Conservation (phyloP, 768 basidiomycete genomes). For the Lentinula guzmanii region DNA sequence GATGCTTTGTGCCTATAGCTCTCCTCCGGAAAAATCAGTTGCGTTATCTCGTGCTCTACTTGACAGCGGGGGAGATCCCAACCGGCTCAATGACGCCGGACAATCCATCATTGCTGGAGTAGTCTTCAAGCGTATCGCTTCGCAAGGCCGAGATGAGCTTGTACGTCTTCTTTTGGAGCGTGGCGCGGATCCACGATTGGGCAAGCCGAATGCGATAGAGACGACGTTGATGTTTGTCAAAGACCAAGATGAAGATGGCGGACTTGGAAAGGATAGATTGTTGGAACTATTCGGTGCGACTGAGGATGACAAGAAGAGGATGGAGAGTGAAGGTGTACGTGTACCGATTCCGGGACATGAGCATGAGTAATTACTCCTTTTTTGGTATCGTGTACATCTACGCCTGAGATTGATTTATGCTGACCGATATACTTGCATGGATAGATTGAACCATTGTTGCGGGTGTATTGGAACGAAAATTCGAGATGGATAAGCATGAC, state of each 20-base stretch:
- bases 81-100: slow-evolving; percentile 62
- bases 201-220: slow-evolving; percentile 64
- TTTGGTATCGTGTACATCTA: neutral
- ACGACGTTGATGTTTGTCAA: slow-evolving; percentile 56
- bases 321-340: slow-evolving; percentile 6
- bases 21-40: slow-evolving; percentile 42
- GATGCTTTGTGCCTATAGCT: slow-evolving; percentile 67
- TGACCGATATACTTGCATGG: too few species aligned
- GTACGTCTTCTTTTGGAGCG: slow-evolving; percentile 48
- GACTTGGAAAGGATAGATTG: slow-evolving; percentile 38
- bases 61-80: slow-evolving; percentile 54
- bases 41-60: slow-evolving; percentile 49
- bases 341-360: slow-evolving; percentile 9
- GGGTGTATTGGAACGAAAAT: too few species aligned
- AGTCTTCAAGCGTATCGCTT: slow-evolving; percentile 53
- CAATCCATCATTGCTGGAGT: slow-evolving; percentile 76
- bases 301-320: slow-evolving; percentile 38
- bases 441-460: too few species aligned
- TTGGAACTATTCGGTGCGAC: slow-evolving; percentile 52
- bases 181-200: slow-evolving; percentile 60
- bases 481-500: too few species aligned
- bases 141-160: slow-evolving; percentile 41
- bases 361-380: too few species aligned
- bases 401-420: neutral
- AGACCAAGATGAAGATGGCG: neutral